Evolutionary conservation across 768 basidiomycete genomes (phyloP), one percentile per base, ranked within the genome.

Genomic region (Tephrocybe sp.): DNA sequence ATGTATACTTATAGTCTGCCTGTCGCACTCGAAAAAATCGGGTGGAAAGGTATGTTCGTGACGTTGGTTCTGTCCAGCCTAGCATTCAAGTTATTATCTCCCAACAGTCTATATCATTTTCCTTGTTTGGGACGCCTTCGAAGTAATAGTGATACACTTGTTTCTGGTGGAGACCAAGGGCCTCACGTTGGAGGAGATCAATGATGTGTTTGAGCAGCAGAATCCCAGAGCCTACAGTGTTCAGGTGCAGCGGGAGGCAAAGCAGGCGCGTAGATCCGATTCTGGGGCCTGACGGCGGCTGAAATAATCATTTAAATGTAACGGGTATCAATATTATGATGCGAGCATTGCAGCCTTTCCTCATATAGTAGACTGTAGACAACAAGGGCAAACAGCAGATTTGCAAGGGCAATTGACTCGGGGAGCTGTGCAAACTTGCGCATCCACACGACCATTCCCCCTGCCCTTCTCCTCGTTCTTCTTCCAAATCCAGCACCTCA

Each of bases 111-210:
- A 79, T 57, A 57, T 77, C 36, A 74, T 81, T 42, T 81, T 79
- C 60, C 60, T 73, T 40, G 58, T 68, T 15, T 79, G 75, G 75
- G 77, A 80, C 55, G 53, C 70, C 4, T 73, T 79, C 58, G 78
- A 77, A 52, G 63, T 74, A 43, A 47, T 73, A 30, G 64, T 76
- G 26, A 71, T 79, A 44, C 80, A 76, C 54, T 65, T 77, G 49
- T 72, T 72, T 55, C 67, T 74, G 30, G 78, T 79, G 13, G 79
- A 80, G 59, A 80, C 80, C 16, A 80, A 75, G 56, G 71, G 71
- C 9, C 64, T 80, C 31, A 75, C 74, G 1, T 62, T 80, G 37
- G 78, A 80, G 51, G 75, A 79, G 53, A 78, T 79, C 50, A 72
- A 76, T 40, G 72, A 73, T 42, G 67, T 79, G 30, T 74, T 74